A percentile compares a stretch with the other conserved stretches of the same genome.
phyloP scores from a whole-genome alignment of 1,284 basidiomycete species.

The Rhodotorula glutinis region DNA sequence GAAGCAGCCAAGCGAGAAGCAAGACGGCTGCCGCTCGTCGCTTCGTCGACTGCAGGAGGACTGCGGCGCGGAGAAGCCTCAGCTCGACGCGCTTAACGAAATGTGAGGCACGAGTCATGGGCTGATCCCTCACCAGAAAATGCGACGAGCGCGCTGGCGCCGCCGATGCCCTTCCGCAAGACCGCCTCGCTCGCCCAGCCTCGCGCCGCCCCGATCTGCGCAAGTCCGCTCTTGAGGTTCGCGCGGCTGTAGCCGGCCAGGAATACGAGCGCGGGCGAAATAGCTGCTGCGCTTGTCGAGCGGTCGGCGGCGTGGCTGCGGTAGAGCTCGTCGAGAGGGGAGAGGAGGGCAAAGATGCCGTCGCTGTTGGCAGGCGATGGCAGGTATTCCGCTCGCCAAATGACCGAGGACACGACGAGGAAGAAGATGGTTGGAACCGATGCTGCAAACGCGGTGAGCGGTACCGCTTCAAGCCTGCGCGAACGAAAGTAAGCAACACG shows the following conservation, averaged over 20 bases:
- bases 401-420: slow-evolving; percentile 25
- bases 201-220: slow-evolving; percentile 15
- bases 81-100: too few species aligned
- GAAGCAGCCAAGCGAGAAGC: slow-evolving; percentile 18
- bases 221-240: slow-evolving; percentile 10
- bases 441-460: slow-evolving; percentile 30
- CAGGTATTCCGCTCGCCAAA: slow-evolving; percentile 31
- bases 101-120: too few species aligned
- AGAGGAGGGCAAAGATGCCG: not conserved
- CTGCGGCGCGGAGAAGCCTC: not conserved
- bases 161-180: slow-evolving; percentile 30
- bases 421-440: slow-evolving; percentile 27
- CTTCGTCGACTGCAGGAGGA: slow-evolving; percentile 9
- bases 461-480: slow-evolving; percentile 19
- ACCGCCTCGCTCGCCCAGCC: slow-evolving; percentile 35
- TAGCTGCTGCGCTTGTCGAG: not conserved
- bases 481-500: too few species aligned
- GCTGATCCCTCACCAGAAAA: slow-evolving; percentile 31
- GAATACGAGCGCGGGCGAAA: not conserved
- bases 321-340: slow-evolving; percentile 4
- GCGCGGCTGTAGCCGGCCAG: slow-evolving; percentile 14
- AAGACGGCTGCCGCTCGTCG: slow-evolving; percentile 2
- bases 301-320: not conserved
- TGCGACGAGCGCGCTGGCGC: slow-evolving; percentile 20
- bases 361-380: not conserved